Evolutionary conservation across 2,329 filamentous ascomycete species (phyloP).

Genomic region (Malbranchea zuffiana): DNA sequence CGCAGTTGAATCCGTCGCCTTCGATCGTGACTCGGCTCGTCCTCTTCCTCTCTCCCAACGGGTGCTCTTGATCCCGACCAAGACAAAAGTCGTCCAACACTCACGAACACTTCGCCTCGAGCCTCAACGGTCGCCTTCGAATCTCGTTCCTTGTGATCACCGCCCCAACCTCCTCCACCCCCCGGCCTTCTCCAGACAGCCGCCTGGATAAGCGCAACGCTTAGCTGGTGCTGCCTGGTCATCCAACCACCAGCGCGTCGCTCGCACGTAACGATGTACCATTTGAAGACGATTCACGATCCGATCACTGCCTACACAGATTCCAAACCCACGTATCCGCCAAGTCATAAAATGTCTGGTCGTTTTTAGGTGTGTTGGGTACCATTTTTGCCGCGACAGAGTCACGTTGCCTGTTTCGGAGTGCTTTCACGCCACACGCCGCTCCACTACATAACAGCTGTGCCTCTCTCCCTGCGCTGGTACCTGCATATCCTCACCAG

Average conservation of each 20-base stretch:
- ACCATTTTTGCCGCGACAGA: constrained; percentile 10
- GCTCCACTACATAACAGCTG: constrained; percentile 8
- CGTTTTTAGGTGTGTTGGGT: constrained; percentile 5
- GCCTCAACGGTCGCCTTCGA: constrained; percentile 1
- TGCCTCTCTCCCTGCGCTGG: constrained; percentile 8
- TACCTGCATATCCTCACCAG: constrained; percentile 12
- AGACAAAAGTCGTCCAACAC: not conserved
- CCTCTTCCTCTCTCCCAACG: constrained; percentile 1
- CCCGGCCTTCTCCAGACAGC: constrained; percentile 5
- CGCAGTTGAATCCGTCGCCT: too few species aligned
- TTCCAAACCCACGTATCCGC: constrained; percentile 8
- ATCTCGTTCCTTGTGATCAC: too few species aligned
- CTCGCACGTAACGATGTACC: constrained; percentile 11
- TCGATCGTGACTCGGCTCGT: too few species aligned
- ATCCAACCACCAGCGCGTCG: constrained; percentile 5
- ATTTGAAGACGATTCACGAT: constrained; percentile 7
- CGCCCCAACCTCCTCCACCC: not conserved
- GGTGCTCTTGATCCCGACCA: not conserved
- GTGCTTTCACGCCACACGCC: constrained; percentile 9
- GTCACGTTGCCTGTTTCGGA: constrained; percentile 13
- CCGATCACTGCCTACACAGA: constrained; percentile 14
- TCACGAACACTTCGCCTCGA: not conserved
- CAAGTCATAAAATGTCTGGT: constrained; percentile 3
- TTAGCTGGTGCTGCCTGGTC: constrained; percentile 14
- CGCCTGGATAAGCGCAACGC: constrained; percentile 12